These are phyloP conservation scores for Heliamphora pulchella DNA, from an alignment of 179 eudicot species.

Conservation along the genomic window DNA sequence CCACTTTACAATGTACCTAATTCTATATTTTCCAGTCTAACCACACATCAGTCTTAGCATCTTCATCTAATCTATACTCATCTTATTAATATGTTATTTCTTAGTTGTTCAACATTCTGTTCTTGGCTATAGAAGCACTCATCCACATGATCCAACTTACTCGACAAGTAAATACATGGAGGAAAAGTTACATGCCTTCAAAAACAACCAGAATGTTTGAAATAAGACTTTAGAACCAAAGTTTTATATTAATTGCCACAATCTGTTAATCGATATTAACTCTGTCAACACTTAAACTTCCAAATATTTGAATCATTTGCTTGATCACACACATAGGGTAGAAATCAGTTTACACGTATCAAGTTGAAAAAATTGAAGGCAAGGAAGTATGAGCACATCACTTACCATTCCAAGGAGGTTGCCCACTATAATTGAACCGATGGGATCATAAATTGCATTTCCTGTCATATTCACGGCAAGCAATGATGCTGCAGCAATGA, in stretches of 20 bases:
- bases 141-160: not conserved
- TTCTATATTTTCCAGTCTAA: not conserved
- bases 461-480: conserved; percentile 88
- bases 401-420: conserved; percentile 92
- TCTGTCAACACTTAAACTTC: not conserved
- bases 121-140: no score
- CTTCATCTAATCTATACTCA: not conserved
- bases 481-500: conserved; percentile 81
- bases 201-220: not conserved
- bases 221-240: not conserved
- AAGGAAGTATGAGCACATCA: conserved; percentile 9
- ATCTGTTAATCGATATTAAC: not conserved
- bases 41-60: not conserved
- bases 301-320: not conserved
- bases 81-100: not conserved
- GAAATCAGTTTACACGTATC: not conserved
- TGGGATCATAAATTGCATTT: conserved; percentile 86
- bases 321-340: not conserved
- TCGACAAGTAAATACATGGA: not conserved
- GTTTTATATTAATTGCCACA: not conserved
- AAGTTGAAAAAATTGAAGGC: not conserved
- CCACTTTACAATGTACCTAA: not conserved
- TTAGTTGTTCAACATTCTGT: not conserved
- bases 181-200: not conserved
- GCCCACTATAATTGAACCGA: conserved; percentile 92